Base-by-base conservation (phyloP, 768 basidiomycete genomes). In the Crucibulum laeve region DNA sequence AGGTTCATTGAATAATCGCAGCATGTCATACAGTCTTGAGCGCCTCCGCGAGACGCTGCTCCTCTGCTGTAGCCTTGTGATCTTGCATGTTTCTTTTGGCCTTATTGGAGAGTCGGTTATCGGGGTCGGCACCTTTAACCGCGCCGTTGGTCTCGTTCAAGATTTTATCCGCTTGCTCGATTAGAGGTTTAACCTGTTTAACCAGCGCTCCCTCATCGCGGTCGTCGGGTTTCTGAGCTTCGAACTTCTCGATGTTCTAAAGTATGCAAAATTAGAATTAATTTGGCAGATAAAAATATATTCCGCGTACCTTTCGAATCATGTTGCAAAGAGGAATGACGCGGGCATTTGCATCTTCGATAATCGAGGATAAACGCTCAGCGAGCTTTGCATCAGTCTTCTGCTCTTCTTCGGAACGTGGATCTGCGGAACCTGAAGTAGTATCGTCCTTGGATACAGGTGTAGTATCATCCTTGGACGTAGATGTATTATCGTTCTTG, bases 141-240 rank as follows among this genome's bases (percentile, higher is more conserved):
- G 59, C 54, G 11, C 68, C 67, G 33, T 62, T 61, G 1, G 67
- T 66, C 50, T 69, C 67, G 43, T 65, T 62, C 17, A 69, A 40
- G 40, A 63, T 63, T 51, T 61, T 64, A 48, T 67, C 63, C 1
- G 63, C 65, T 44, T 68, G 65, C 33, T 65, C 55, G 28, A 69
- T 51, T 18, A 68, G 57, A 2, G 67, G 66, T 28, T 55, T 58
- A 34, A 69, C 66, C 35, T 60, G 53, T 38, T 62, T 56, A 22
- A 69, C 62, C 13, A 69, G 59, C 26, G 61, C 61, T 11, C 28
- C 52, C 38, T 67, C 64, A 44, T 65, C 56, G 8, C 63, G 57
- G 34, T 67, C 65, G 17, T 69, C 68, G 33, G 64, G 58, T 23
- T 64, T 63, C 37, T 57, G 49, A 2, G 52, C 53, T 22, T 63